Evolutionary conservation across 352 stramenopile species (phyloP).

Genomic region (Plasmopara halstedii): DNA sequence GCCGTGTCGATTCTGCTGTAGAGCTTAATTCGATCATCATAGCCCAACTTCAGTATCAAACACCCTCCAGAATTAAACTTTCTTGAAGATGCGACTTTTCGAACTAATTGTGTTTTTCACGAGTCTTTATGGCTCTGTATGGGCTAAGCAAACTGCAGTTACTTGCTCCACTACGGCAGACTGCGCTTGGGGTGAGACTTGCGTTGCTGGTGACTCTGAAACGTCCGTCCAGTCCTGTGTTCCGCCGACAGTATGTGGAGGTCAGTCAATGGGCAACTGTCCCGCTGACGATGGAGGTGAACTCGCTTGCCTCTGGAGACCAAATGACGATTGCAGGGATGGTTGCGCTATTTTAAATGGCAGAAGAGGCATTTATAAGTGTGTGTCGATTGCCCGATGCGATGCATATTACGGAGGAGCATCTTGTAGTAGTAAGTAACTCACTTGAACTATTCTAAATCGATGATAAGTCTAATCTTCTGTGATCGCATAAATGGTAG

Average conservation of each 20-base stretch:
- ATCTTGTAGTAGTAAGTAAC: slow-evolving; percentile 45
- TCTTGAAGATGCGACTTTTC: slow-evolving; percentile 13
- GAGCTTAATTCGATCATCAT: neutral
- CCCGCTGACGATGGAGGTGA: slow-evolving; percentile 55
- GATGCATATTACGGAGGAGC: slow-evolving; percentile 52
- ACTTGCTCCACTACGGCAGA: slow-evolving; percentile 56
- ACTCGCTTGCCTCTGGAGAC: slow-evolving; percentile 59
- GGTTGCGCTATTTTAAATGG: slow-evolving; percentile 23
- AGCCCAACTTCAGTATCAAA: slow-evolving; percentile 12
- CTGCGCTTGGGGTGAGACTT: slow-evolving; percentile 55
- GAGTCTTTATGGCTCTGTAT: slow-evolving; percentile 5
- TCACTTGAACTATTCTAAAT: neutral
- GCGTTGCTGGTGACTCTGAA: slow-evolving; percentile 62
- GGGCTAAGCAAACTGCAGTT: slow-evolving; percentile 24
- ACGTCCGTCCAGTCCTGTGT: slow-evolving; percentile 63
- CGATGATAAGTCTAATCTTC: neutral
- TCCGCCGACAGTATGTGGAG: slow-evolving; percentile 44
- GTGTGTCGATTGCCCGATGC: slow-evolving; percentile 67
- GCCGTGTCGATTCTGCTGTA: slow-evolving; percentile 16
- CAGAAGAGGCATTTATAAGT: slow-evolving; percentile 69
- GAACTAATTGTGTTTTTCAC: slow-evolving; percentile 8
- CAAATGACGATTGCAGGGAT: slow-evolving; percentile 13
- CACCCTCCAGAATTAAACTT: slow-evolving; percentile 2
- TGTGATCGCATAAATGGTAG: too few species aligned
- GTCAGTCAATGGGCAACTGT: slow-evolving; percentile 43